Base-by-base conservation (phyloP, 495 filamentous ascomycete genomes). In the Pyronema domesticum region DNA sequence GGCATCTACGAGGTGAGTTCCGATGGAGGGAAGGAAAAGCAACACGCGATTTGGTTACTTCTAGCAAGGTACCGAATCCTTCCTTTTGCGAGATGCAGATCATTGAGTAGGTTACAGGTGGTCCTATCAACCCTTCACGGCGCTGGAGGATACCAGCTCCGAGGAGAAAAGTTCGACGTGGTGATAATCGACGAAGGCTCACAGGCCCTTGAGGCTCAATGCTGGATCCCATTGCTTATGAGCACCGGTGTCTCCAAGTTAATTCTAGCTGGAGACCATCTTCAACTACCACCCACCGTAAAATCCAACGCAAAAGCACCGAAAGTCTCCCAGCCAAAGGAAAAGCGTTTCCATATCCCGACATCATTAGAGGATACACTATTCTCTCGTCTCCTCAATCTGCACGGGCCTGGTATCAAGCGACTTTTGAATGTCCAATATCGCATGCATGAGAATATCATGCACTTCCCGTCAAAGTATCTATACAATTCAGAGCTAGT, bases 351-450 rank as follows among this genome's bases (percentile, higher is more conserved):
- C 0, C 48, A 59, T 39, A 55, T 60, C n/a, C 62, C 62, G 0
- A 69, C 76, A 30, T 81, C 78, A 1, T 76, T 99, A 0, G 87
- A 94, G 62, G 83, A 73, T 1, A 96, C 91, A 0, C 72, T 99
- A 5, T 99, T 99, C 65, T 89, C 95, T 65, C 75, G 91, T 19
- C 72, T 99, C 15, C 74, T 99, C 15, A 73, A 72, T 6, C 71
- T 95, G 2, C 85, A 99, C 63, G 93, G 91, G 1, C 68, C 80
- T 3, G 71, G 69, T 0, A 85, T 99, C 68, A 99, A 96, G 71
- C 73, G 83, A 19, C 91, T 95, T 82, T 75, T 96, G 9, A 95
- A 85, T n/a, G 94, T 85, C 1, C 91, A 99, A 70, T 99, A 99
- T 68, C 85, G 91, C 7, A 99, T 99, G 91, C 89, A 99, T 67